Conservation (phyloP, 2,329 filamentous ascomycete species). For the Paracorniculantispora psalliotae region DNA sequence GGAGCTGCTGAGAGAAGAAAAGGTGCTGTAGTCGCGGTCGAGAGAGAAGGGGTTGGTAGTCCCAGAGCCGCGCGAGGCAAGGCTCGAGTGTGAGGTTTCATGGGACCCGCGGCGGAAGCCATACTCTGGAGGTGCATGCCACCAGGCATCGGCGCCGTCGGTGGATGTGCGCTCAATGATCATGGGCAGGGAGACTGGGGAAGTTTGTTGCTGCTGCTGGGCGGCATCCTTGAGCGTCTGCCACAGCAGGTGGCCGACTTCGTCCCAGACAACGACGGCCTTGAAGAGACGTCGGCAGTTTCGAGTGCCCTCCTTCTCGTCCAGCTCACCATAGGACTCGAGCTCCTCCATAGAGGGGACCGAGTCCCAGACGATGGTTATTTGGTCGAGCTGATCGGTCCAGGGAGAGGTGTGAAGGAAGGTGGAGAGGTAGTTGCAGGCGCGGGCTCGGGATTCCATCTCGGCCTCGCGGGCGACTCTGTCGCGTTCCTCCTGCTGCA, state of each 20-base stretch:
- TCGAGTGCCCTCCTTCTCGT: conserved; percentile 31
- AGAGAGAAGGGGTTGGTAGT: conserved; percentile 1
- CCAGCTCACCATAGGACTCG: conserved; percentile 27
- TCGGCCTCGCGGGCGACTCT: conserved; percentile 26
- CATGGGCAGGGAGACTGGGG: background rate
- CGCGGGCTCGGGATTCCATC: conserved; percentile 26
- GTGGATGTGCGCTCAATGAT: background rate
- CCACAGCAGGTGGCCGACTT: conserved; percentile 32
- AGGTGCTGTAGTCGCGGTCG: conserved; percentile 3
- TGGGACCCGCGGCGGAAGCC: conserved; percentile 8
- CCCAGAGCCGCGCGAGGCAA: conserved; percentile 1
- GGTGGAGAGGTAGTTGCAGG: conserved; percentile 28
- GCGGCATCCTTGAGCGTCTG: conserved; percentile 19
- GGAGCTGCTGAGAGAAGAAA: conserved; percentile 4
- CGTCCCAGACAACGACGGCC: conserved; percentile 34
- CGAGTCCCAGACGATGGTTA: conserved; percentile 29
- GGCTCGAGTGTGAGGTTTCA: conserved; percentile 4
- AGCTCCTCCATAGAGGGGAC: conserved; percentile 32
- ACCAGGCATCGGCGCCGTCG: conserved; percentile 3
- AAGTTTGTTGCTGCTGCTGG: conserved; percentile 10
- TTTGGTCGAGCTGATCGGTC: conserved; percentile 28
- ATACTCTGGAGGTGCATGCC: background rate
- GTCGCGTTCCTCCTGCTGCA: conserved; percentile 17
- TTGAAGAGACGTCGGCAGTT: conserved; percentile 34
- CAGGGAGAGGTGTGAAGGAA: conserved; percentile 27